These are phyloP conservation scores for Candida ficus DNA, from an alignment of 805 yeast genomes.

Conservation along the genomic window DNA sequence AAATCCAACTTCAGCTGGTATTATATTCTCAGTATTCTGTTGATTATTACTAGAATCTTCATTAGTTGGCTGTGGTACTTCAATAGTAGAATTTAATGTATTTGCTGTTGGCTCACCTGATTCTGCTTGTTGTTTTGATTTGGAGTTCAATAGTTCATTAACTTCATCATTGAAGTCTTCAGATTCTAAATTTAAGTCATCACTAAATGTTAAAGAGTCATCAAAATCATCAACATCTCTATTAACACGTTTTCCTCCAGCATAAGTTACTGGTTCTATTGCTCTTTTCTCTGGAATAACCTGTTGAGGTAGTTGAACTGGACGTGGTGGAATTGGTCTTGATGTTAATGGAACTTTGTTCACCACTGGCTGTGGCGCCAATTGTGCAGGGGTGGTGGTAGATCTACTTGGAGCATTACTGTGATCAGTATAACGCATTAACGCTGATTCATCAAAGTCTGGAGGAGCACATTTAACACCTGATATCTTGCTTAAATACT, in stretches of 20 bases:
- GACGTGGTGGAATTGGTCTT: not conserved
- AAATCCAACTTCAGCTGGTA: slow-evolving; percentile 34
- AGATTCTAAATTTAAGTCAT: slow-evolving; percentile 37
- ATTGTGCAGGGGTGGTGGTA: slow-evolving; percentile 10
- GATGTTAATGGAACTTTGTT: slow-evolving; percentile 2
- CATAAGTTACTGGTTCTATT: not conserved
- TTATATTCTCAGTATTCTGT: slow-evolving; percentile 3
- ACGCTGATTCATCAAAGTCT: slow-evolving; percentile 38
- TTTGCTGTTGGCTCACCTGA: slow-evolving; percentile 9
- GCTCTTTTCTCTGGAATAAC: slow-evolving; percentile 18
- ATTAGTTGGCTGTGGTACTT: slow-evolving; percentile 4
- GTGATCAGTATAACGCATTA: slow-evolving; percentile 29
- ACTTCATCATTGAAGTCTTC: slow-evolving; percentile 29
- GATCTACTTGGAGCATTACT: slow-evolving; percentile 12
- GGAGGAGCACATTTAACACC: slow-evolving; percentile 40
- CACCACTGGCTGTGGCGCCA: slow-evolving; percentile 1
- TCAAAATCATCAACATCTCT: slow-evolving; percentile 36
- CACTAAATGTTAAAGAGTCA: slow-evolving; percentile 51
- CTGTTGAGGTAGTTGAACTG: not conserved
- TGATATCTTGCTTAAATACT: slow-evolving; percentile 44
- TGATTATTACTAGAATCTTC: slow-evolving; percentile 11
- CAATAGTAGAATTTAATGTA: not conserved
- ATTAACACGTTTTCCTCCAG: slow-evolving; percentile 1
- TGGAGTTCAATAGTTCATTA: slow-evolving; percentile 17
- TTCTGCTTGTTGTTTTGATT: slow-evolving; percentile 11